These are phyloP conservation scores for Aspergillus quadricinctus DNA, from an alignment of 2,329 filamentous ascomycete species.

Conservation along the genomic window DNA sequence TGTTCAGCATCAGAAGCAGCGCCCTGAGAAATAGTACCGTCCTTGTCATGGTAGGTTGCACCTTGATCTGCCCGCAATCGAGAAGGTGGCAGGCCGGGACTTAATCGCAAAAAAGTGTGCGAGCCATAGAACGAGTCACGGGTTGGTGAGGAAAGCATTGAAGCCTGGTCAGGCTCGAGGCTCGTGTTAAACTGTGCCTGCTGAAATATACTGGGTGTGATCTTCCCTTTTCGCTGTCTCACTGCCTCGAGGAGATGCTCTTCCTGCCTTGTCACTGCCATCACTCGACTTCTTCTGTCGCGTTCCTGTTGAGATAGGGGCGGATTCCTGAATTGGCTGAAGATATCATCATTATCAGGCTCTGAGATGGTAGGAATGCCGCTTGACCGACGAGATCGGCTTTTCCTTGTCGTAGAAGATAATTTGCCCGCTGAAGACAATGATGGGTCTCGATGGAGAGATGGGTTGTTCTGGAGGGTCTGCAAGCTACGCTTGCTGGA, in stretches of 20 bases:
- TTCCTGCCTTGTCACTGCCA: slow-evolving; percentile 52
- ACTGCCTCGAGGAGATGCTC: slow-evolving; percentile 50
- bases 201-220: slow-evolving; percentile 40
- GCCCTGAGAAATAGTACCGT: slow-evolving; percentile 23
- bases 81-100: slow-evolving; percentile 27
- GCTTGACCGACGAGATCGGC: slow-evolving; percentile 26
- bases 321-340: slow-evolving; percentile 16
- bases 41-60: slow-evolving; percentile 25
- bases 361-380: slow-evolving; percentile 33
- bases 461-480: slow-evolving; percentile 12
- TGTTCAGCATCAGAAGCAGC: slow-evolving; percentile 33
- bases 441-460: slow-evolving; percentile 20
- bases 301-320: slow-evolving; percentile 22
- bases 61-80: slow-evolving; percentile 22
- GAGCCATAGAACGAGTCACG: slow-evolving; percentile 32
- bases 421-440: slow-evolving; percentile 26
- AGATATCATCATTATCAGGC: slow-evolving; percentile 23
- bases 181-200: slow-evolving; percentile 10
- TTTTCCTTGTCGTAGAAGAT: slow-evolving; percentile 20
- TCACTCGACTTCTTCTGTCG: slow-evolving; percentile 43
- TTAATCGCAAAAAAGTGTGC: slow-evolving; percentile 38
- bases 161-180: slow-evolving; percentile 24
- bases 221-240: slow-evolving; percentile 45
- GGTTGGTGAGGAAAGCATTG: slow-evolving; percentile 27
- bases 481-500: slow-evolving; percentile 25